Conservation (phyloP, 139 green algal species). For the Chlorella sp. region DNA sequence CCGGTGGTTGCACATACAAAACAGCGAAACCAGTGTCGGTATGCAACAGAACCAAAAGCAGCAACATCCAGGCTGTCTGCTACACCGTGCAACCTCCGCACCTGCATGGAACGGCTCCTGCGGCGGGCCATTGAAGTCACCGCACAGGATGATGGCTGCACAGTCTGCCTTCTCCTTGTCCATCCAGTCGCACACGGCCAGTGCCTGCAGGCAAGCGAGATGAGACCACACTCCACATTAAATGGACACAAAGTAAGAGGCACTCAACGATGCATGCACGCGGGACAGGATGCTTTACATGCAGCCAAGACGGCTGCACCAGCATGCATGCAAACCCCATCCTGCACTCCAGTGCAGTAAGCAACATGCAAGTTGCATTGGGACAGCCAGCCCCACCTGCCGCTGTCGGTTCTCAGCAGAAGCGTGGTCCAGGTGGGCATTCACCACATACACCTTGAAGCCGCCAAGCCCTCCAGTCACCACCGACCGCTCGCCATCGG, state of each 20-base stretch:
- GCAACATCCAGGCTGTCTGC: no score
- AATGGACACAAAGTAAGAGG: no score
- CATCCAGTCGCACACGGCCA: conserved; percentile 53
- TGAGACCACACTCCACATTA: no score
- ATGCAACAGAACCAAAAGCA: no score
- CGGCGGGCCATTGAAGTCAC: conserved; percentile 59
- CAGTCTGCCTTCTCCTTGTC: conserved; percentile 34
- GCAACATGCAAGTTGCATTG: no score
- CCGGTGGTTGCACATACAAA: no score
- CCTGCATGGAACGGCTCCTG: conserved; percentile 46
- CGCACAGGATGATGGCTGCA: conserved; percentile 53
- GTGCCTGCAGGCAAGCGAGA: not conserved
- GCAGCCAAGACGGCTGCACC: not conserved
- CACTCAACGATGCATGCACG: no score
- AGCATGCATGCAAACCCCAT: not conserved
- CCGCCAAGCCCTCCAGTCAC: not conserved
- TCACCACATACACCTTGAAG: conserved; percentile 59
- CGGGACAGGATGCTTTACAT: no score
- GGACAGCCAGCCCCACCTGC: conserved; percentile 17
- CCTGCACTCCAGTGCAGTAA: not conserved
- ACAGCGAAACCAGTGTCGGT: no score
- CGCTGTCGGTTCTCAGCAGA: conserved; percentile 26
- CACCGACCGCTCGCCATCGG: not conserved
- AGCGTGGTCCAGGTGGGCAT: conserved; percentile 64
- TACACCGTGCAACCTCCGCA: no score